Conservation (phyloP, 208 protist species). For the Naegleria fowleri region DNA sequence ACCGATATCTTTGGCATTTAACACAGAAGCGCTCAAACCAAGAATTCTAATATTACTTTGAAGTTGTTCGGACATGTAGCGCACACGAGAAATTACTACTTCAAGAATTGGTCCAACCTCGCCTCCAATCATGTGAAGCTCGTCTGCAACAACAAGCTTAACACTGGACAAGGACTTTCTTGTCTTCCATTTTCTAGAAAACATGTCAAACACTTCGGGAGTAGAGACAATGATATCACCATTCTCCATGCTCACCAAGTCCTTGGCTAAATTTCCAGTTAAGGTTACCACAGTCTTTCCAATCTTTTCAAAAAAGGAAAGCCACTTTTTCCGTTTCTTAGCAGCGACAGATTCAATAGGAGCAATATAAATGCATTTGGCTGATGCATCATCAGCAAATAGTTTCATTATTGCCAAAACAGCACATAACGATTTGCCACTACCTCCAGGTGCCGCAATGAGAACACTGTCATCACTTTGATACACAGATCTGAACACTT, state of each 20-base stretch:
- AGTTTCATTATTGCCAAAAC: conserved; percentile 75
- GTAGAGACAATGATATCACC: conserved; percentile 78
- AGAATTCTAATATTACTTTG: conserved; percentile 61
- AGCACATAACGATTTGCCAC: conserved; percentile 86
- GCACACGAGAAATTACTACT: conserved; percentile 72
- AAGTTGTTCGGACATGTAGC: conserved; percentile 64
- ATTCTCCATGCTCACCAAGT: conserved; percentile 46
- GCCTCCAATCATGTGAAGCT: conserved; percentile 83
- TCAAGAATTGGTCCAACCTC: conserved; percentile 78
- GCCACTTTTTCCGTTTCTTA: background rate
- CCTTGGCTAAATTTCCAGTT: conserved; percentile 66
- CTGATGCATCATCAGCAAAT: conserved; percentile 34
- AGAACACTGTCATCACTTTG: conserved; percentile 86
- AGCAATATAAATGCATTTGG: conserved; percentile 72
- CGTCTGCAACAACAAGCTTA: conserved; percentile 69
- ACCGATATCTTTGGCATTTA: conserved; percentile 76
- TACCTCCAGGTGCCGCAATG: conserved; percentile 84
- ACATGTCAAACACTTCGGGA: conserved; percentile 88
- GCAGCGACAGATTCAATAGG: conserved; percentile 38
- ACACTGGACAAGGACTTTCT: conserved; percentile 54
- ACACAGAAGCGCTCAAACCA: conserved; percentile 73
- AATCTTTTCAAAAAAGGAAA: conserved; percentile 23
- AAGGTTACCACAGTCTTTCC: conserved; percentile 64
- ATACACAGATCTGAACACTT: conserved; percentile 72
- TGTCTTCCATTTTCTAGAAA: conserved; percentile 72